Base-by-base conservation (phyloP, 805 yeast genomes). In the Candida xyloterini region DNA sequence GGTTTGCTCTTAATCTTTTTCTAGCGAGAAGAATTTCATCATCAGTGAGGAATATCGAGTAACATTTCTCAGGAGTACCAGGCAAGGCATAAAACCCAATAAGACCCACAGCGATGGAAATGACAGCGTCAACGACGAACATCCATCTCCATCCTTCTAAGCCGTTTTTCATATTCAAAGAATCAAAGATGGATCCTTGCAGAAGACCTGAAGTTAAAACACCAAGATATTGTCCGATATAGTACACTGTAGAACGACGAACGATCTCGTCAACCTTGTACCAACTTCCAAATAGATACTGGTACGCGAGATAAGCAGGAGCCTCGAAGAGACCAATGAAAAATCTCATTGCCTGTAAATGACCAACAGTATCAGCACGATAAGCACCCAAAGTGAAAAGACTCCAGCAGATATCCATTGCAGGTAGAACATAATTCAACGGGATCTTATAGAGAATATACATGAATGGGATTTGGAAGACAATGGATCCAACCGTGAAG, bases 241-340 rank as follows among this genome's bases (percentile, higher is more conserved):
- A 81, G 61, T 73, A 77, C 48, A 78, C 65, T 33, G 76, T 76
- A n/a, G 79, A 76, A 59, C 86, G 70, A 53, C 84, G 67, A 29
- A 74, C 69, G 44, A 77, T 67, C 60, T 81, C 83, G 40, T 68
- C 68, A 38, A 76, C 66, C 51, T 69, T 69, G 57, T 75, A 76
- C 71, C 74, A 78, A 13, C 76, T 68, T 9, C 83, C 86, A 52
- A 70, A 64, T 32, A 77, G 61, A 47, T 75, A 78, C 49, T 78
- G 82, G 44, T 77, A 66, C 10, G 78, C 79, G 10, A 85, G 81
- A 62, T 75, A 69, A 50, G 68, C 74, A 15, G 81, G 78, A 5
- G 84, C 76, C 56, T 85, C 91, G 53, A 79, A 79, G 0, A 76
- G 74, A 28, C 84, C 88, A 44, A 81, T 67, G 28, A 82, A 67